Conservation (phyloP, 2,329 filamentous ascomycete species). For the Botrytis medusae region DNA sequence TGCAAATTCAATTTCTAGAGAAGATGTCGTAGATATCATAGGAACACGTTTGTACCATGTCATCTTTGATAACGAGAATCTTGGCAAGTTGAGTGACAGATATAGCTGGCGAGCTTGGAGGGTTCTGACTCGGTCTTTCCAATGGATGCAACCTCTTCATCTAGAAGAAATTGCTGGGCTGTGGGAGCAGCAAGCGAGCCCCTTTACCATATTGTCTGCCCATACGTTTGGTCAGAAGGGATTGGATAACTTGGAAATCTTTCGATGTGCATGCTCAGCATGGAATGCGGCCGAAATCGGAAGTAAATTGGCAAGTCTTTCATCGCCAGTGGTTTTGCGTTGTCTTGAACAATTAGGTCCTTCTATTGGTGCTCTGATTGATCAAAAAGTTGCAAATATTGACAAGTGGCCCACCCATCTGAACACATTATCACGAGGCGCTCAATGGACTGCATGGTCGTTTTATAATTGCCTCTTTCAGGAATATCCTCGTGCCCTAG, state of each 20-base stretch:
- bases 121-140: slow-evolving; percentile 32
- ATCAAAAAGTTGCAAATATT: neutral
- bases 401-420: slow-evolving; percentile 15
- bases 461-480: slow-evolving; percentile 32
- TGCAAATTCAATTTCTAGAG: slow-evolving; percentile 41
- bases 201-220: slow-evolving; percentile 26
- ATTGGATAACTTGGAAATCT: slow-evolving; percentile 32
- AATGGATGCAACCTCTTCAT: slow-evolving; percentile 26
- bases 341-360: slow-evolving; percentile 26
- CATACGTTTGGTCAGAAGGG: neutral
- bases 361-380: slow-evolving; percentile 25
- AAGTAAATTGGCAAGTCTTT: slow-evolving; percentile 22
- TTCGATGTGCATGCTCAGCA: slow-evolving; percentile 33
- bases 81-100: slow-evolving; percentile 31
- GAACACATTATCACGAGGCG: slow-evolving; percentile 26
- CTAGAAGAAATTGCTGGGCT: slow-evolving; percentile 29
- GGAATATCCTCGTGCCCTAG: slow-evolving; percentile 34
- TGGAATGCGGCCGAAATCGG: slow-evolving; percentile 29
- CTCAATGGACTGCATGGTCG: slow-evolving; percentile 32
- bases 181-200: slow-evolving; percentile 29
- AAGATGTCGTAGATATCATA: slow-evolving; percentile 39
- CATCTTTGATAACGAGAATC: slow-evolving; percentile 34
- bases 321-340: slow-evolving; percentile 26
- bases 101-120: slow-evolving; percentile 38
- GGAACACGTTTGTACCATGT: slow-evolving; percentile 40